Base-by-base conservation (phyloP, 176 grass and related monocot genomes). In the Aechmea fasciata region DNA sequence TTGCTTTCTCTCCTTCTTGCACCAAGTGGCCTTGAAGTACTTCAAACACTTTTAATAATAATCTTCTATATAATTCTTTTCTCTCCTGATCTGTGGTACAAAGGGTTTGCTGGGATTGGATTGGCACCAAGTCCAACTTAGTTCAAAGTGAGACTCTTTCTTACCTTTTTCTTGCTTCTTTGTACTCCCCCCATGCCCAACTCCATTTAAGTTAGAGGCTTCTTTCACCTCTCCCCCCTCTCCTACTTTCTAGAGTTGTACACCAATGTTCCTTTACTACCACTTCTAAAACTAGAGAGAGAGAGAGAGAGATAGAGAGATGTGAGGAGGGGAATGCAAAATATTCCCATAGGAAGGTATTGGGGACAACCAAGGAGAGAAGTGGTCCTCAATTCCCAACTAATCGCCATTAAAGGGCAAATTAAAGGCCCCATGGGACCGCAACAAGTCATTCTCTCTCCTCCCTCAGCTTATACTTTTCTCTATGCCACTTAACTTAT, bases 401-500 rank as follows among this genome's bases (percentile, higher is more conserved):
- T 48, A 67, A 67, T 48, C 24, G 0, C 65, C 65, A 67, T 67
- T 67, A 67, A 67, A 67, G 15, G 28, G 29, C 13, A 9, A 17
- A 48, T 67, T 67, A 67, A 67, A 67, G 65, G 65, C 41, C 24
- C 14, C 65, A 67, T 49, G 65, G 65, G 65, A 67, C 65, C 65
- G 41, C 65, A 19, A n/a, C 19, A 15, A 18, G 17, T 61, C 17
- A 18, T 19, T 61, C 54, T n/a, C 3, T 20, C 55, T 59, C 17
- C 10, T 19, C 19, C n/a, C 4, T 9, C n/a, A 17, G 6, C 55
- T 59, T 20, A 59, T 59, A 18, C 55, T 17, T 61, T 19, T 61
- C 54, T 61, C 9, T 61, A 19, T 61, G 17, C 17, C 55, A 61
- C 55, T 61, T 7, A 61, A 61, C 17, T 61, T 61, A 61, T 61